Evolutionary conservation across 2,329 filamentous ascomycete species (phyloP).

Genomic region (Penicillium sp.): DNA sequence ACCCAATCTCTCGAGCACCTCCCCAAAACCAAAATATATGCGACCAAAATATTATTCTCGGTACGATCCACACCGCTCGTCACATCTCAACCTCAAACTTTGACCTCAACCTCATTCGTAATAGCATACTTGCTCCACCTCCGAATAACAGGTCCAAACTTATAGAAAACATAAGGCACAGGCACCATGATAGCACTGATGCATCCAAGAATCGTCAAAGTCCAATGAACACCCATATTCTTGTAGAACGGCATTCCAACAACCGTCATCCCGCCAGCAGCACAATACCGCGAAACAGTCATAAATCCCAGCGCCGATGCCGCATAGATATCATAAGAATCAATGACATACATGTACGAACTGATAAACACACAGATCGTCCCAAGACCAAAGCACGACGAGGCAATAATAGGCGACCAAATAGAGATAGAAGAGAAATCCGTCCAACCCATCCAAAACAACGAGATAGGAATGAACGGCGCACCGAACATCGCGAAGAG

Average conservation of each 20-base stretch:
- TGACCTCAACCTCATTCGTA: slow-evolving; percentile 8
- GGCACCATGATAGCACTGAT: slow-evolving; percentile 43
- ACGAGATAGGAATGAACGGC: slow-evolving; percentile 51
- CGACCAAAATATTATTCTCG: not conserved
- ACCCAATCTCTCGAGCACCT: not conserved
- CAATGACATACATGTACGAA: slow-evolving; percentile 60
- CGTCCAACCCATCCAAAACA: slow-evolving; percentile 64
- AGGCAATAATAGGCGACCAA: slow-evolving; percentile 54
- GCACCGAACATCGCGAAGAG: slow-evolving; percentile 57
- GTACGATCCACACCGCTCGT: not conserved
- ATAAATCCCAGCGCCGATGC: slow-evolving; percentile 50
- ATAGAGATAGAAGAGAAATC: slow-evolving; percentile 43
- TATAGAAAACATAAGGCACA: slow-evolving; percentile 41
- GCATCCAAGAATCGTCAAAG: slow-evolving; percentile 43
- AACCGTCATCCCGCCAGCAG: slow-evolving; percentile 40
- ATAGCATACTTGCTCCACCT: slow-evolving; percentile 22
- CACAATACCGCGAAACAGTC: slow-evolving; percentile 44
- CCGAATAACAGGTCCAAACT: slow-evolving; percentile 22
- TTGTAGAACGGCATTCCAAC: slow-evolving; percentile 41
- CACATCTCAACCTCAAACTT: not conserved
- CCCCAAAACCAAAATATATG: not conserved
- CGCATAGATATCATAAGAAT: slow-evolving; percentile 55
- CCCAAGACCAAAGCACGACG: slow-evolving; percentile 55
- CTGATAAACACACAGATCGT: slow-evolving; percentile 53
- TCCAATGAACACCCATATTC: slow-evolving; percentile 45